Conservation (phyloP, 2,329 filamentous ascomycete species). For the Colletotrichum orchidophilum region DNA sequence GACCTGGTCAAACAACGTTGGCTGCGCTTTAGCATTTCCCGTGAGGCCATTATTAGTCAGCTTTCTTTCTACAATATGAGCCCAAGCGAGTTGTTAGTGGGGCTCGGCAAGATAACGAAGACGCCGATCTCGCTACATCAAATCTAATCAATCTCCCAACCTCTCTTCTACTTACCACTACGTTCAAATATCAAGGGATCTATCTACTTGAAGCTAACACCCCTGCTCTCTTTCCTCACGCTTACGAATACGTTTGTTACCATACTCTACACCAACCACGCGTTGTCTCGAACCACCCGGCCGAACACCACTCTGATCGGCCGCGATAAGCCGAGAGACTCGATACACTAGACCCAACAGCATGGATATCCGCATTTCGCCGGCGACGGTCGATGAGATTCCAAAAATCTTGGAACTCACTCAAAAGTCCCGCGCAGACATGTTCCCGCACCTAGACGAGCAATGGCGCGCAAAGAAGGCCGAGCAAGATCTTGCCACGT, state of each 20-base stretch:
- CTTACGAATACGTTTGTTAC: background rate
- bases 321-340: background rate
- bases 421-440: slow-evolving; percentile 37
- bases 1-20: background rate
- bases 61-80: background rate
- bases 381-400: slow-evolving; percentile 35
- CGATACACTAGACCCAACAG: too few relatives aligned
- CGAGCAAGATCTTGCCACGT: slow-evolving; percentile 35
- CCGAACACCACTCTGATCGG: background rate
- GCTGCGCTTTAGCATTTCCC: background rate
- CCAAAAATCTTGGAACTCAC: slow-evolving; percentile 38
- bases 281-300: background rate
- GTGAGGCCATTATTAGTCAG: background rate
- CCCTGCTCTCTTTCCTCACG: background rate
- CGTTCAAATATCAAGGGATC: background rate
- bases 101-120: background rate
- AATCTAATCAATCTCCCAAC: background rate
- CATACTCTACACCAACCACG: background rate
- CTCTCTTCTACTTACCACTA: background rate
- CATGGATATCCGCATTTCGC: slow-evolving; percentile 31
- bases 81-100: background rate
- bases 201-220: background rate
- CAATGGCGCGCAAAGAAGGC: slow-evolving; percentile 33
- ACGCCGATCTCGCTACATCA: background rate
- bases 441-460: slow-evolving; percentile 41